Conservation (phyloP, 768 basidiomycete species). For the Russula sp. region DNA sequence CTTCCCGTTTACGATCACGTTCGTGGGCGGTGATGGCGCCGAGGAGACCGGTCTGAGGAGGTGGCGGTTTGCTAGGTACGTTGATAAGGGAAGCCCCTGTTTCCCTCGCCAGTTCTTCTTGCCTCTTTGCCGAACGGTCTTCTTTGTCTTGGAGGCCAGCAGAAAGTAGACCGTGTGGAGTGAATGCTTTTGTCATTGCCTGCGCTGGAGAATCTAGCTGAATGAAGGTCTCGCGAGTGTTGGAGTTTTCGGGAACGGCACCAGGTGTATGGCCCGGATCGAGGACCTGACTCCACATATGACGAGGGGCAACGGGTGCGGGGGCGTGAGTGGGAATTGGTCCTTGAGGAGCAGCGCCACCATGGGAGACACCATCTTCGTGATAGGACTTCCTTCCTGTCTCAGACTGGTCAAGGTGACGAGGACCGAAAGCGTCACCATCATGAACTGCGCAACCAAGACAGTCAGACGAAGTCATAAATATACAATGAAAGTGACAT, state of each 20-base stretch:
- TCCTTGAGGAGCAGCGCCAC: background rate
- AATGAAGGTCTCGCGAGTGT: conserved; percentile 51
- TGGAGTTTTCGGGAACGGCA: conserved; percentile 30
- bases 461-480: background rate
- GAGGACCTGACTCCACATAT: conserved; percentile 85
- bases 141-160: conserved; percentile 94
- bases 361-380: conserved; percentile 36
- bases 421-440: conserved; percentile 31
- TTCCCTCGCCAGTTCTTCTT: conserved; percentile 91
- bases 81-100: conserved; percentile 88
- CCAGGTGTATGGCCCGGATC: conserved; percentile 54
- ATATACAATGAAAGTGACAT: background rate
- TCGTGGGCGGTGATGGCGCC: conserved; percentile 96
- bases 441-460: conserved; percentile 32
- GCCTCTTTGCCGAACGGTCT: conserved; percentile 90
- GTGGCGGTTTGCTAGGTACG: conserved; percentile 91
- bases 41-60: conserved; percentile 90
- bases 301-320: conserved; percentile 47
- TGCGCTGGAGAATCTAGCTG: conserved; percentile 65
- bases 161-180: conserved; percentile 88
- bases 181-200: conserved; percentile 87
- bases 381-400: conserved; percentile 45
- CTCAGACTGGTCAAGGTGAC: conserved; percentile 53
- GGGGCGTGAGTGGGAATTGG: conserved; percentile 18
- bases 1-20: conserved; percentile 87